Percentiles rank a stretch among this genome's conserved stretches.
Conservation (phyloP, 2,329 filamentous ascomycete genomes). For the Apiospora saccharicola region DNA sequence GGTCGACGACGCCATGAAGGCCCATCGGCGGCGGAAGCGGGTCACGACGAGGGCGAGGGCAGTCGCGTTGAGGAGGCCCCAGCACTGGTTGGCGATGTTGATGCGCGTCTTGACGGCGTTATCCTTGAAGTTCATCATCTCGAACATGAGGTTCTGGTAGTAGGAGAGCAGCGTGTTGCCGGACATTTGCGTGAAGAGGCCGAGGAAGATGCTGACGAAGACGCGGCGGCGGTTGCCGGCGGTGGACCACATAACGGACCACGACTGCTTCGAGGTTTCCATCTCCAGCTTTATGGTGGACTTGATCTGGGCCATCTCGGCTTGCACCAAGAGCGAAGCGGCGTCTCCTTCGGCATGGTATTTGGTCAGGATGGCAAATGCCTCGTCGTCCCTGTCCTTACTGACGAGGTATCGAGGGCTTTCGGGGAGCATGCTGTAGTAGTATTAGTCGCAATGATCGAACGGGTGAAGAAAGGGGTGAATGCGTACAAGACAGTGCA, state of each 20-base stretch:
- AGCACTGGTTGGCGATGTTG: constrained; percentile 54
- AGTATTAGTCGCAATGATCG: not conserved
- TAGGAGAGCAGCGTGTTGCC: constrained; percentile 51
- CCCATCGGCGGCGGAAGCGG: constrained; percentile 44
- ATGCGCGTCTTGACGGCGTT: constrained; percentile 53
- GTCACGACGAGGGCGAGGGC: constrained; percentile 50
- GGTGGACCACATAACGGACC: constrained; percentile 51
- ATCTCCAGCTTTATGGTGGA: constrained; percentile 61
- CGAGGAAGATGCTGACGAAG: constrained; percentile 47
- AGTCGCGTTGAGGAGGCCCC: constrained; percentile 53
- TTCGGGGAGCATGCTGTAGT: constrained; percentile 58
- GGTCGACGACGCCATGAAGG: constrained; percentile 50
- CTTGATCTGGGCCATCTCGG: constrained; percentile 64
- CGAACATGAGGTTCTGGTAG: constrained; percentile 47
- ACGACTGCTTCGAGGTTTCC: constrained; percentile 55
- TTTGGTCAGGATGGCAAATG: constrained; percentile 56
- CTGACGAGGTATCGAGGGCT: constrained; percentile 66
- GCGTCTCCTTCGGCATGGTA: constrained; percentile 46
- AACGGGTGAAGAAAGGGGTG: not conserved
- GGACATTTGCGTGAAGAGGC: constrained; percentile 50
- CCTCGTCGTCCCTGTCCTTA: constrained; percentile 57
- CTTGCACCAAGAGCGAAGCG: constrained; percentile 56
- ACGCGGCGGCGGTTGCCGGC: constrained; percentile 49
- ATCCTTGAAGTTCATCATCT: constrained; percentile 53
- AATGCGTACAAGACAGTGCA: constrained; percentile 45